Base-by-base conservation (phyloP, 2,329 filamentous ascomycete genomes). In the Ophiostoma australiae region DNA sequence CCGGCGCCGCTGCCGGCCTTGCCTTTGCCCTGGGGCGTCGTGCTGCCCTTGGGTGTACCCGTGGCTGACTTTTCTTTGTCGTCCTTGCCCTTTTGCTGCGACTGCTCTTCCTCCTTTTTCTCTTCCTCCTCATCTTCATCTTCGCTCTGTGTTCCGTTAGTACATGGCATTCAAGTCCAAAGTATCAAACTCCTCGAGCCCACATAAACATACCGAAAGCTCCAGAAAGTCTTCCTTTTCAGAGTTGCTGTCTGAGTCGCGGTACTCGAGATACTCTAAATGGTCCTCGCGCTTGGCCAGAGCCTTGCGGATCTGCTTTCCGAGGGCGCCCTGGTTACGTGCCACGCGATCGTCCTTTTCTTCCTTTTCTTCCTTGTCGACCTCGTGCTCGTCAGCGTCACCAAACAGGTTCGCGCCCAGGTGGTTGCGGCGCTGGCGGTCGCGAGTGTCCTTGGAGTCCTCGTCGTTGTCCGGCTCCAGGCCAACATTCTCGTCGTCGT, bases 281-380 rank as follows among this genome's bases (percentile, higher is more conserved):
- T 96, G 92, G 79, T 92, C 91, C 80, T 97, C 95, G 69, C 92
- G 87, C 80, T 91, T 94, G 75, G 90, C 89, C 13, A 98, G 84
- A 13, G 91, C 89, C 80, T 96, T 97, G 72, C 91, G 89, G 5
- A 93, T 86, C 66, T 87, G 84, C 79, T 94, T 96, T 73, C 93
- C 91, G 72, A 91, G 85, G 74, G 90, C 89, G 75, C 92, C 89
- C 76, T 89, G 87, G 74, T 87, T 82, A 75, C 90, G 81, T 75
- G 91, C 90, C 76, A 89, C 87, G 75, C 87, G 81, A 75, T 90
- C 81, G 76, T 92, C 89, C 75, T 87, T 82, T 75, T 90, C 81
- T 76, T 92, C 89, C 73, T 91, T 86, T 73, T 92, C 85, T 73
- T 95, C 89, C 74, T 89, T 87, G 76, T 94, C 90, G 4, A 93